Percentiles rank a stretch among this genome's conserved stretches.
phyloP scores from a whole-genome alignment of 805 yeast species.

The Kregervanrija pseudodelftensis region DNA sequence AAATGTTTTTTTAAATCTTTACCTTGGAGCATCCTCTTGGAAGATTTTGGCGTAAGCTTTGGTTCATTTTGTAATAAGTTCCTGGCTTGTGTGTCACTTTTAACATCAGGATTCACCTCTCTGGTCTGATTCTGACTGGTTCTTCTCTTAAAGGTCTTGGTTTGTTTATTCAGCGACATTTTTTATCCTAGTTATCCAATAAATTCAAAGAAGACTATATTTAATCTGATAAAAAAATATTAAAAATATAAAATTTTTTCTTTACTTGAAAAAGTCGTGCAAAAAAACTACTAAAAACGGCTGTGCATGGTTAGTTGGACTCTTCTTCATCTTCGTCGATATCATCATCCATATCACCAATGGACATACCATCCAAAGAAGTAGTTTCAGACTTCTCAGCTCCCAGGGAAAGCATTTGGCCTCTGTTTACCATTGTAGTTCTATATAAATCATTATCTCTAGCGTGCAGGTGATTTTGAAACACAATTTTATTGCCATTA shows the following conservation, averaged over 20 bases:
- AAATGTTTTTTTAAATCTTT: constrained; percentile 58
- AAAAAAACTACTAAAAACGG: background rate
- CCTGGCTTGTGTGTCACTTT: constrained; percentile 59
- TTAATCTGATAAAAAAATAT: background rate
- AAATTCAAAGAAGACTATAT: background rate
- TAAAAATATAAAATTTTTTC: background rate
- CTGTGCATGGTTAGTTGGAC: background rate
- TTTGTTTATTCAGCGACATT: constrained; percentile 35
- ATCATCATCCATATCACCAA: constrained; percentile 3
- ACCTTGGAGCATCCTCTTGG: constrained; percentile 41
- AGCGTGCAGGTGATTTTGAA: too few relatives aligned
- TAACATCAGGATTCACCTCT: constrained; percentile 58
- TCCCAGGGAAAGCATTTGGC: background rate
- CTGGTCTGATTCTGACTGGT: constrained; percentile 46
- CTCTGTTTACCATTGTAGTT: background rate
- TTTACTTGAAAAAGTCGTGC: background rate
- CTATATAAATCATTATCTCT: too few relatives aligned
- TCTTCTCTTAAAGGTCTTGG: constrained; percentile 52
- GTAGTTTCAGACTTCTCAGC: constrained; percentile 6
- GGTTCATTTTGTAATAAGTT: constrained; percentile 56
- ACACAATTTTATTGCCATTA: too few relatives aligned
- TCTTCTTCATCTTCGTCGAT: constrained; percentile 3
- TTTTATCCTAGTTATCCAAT: background rate
- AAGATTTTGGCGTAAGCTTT: constrained; percentile 53
- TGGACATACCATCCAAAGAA: constrained; percentile 4